Base-by-base conservation (phyloP, 768 basidiomycete species). In the Leccinum imitatum region DNA sequence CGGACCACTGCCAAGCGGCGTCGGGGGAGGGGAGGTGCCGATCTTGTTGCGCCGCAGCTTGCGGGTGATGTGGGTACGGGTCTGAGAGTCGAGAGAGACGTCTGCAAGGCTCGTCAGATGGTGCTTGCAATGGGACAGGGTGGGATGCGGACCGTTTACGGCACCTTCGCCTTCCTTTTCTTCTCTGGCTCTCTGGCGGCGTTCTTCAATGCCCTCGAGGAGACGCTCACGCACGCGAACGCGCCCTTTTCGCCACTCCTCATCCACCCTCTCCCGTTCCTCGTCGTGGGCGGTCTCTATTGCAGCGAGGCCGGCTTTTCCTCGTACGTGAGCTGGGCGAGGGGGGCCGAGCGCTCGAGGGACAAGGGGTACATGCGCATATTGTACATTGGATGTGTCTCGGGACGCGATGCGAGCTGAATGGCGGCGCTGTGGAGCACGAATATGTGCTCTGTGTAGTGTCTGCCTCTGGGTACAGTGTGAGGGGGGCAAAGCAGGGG, bases 161-260 rank as follows among this genome's bases (percentile, higher is more conserved):
- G 84, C 86, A n/a, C 89, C 91, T 65, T 94, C 92, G 61, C 91
- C 90, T 60, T 93, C 92, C 69, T 93, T 93, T 77, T 94, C 92
- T 62, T 94, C 92, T 56, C 92, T 78, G 30, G 92, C 92, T 60
- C 89, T 77, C 64, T 85, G 79, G 58, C 91, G 75, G 31, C 91
- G 80, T 69, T 94, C 92, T 71, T 93, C 91, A 63, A 94, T 89
- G 30, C 92, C 90, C 67, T 93, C 92, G 15, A 93, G 72, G 31
- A 94, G 77, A 15, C 91, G 80, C 66, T 93, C 90, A 8, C 89
- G 78, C 17, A 93, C 87, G 35, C 87, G 78, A 47, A 90, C 90
- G 50, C 87, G 79, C 4, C 91, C 91, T 48, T 83, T 81, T 63
- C 80, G 82, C 86, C 87, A 93, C 68, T 94, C 92, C 6, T 91